Percentiles rank a stretch among this genome's conserved stretches.
Conservation (phyloP, 1,139 yeast species). For the Debaryomyces subglobosus region DNA sequence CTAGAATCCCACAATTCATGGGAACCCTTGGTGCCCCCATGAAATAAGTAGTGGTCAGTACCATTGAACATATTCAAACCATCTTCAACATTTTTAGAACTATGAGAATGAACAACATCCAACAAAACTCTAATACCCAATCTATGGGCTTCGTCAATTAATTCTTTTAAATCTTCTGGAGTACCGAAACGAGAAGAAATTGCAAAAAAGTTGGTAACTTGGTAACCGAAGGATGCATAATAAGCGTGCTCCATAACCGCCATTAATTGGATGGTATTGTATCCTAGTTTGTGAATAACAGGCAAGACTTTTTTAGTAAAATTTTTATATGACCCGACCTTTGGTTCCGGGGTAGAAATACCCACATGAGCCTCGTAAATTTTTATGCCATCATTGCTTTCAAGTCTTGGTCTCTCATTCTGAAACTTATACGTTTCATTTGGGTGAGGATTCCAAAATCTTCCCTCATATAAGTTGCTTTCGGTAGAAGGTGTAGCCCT, state of each 20-base stretch:
- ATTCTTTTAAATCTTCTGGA: constrained; percentile 90
- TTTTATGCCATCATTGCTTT: constrained; percentile 56
- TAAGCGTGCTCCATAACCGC: constrained; percentile 99
- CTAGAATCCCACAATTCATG: constrained; percentile 97
- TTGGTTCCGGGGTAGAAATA: constrained; percentile 88
- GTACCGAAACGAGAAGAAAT: constrained; percentile 87
- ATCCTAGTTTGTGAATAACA: constrained; percentile 80
- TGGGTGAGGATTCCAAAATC: constrained; percentile 84
- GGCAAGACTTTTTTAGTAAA: constrained; percentile 83
- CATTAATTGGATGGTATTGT: constrained; percentile 93
- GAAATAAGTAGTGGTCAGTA: constrained; percentile 93
- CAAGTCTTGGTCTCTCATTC: constrained; percentile 59
- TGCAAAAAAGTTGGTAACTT: constrained; percentile 91
- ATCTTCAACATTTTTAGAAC: constrained; percentile 91
- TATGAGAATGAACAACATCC: constrained; percentile 95
- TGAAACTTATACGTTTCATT: constrained; percentile 57
- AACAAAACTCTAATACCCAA: constrained; percentile 83
- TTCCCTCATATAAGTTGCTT: constrained; percentile 65
- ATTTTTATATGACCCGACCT: constrained; percentile 81
- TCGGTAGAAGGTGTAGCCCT: constrained; percentile 74
- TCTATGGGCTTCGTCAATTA: constrained; percentile 89
- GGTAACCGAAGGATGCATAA: constrained; percentile 97
- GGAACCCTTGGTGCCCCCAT: constrained; percentile 79
- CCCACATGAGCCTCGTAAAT: constrained; percentile 97
- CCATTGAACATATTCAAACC: constrained; percentile 95